Percentiles rank a stretch among this genome's conserved stretches.
phyloP scores from a whole-genome alignment of 805 yeast genomes.

The Kregervanrija fluxuum region DNA sequence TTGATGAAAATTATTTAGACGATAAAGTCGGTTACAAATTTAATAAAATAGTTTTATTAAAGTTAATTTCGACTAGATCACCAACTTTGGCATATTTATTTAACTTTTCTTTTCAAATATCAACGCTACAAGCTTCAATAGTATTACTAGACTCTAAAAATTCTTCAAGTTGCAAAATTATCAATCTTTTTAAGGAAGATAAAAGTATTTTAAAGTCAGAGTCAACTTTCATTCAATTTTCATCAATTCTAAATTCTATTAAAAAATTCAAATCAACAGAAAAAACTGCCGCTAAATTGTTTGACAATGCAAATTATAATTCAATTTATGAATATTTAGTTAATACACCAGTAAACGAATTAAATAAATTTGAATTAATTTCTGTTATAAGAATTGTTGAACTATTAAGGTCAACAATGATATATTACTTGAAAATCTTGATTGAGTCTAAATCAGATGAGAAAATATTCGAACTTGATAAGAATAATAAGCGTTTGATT shows the following conservation, averaged over 20 bases:
- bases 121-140: conserved; percentile 1
- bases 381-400: conserved; percentile 20
- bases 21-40: conserved; percentile 19
- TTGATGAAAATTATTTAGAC: conserved; percentile 11
- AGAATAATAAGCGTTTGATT: conserved; percentile 3
- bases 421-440: neutral
- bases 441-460: conserved; percentile 3
- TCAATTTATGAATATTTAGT: conserved; percentile 20
- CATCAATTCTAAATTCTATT: conserved; percentile 13
- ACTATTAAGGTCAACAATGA: conserved; percentile 11
- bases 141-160: conserved; percentile 9
- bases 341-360: conserved; percentile 16
- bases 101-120: neutral
- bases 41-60: conserved; percentile 15
- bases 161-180: conserved; percentile 5
- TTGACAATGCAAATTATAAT: conserved; percentile 10
- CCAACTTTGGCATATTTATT: conserved; percentile 5
- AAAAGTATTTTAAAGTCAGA: conserved; percentile 16
- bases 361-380: conserved; percentile 20
- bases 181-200: conserved; percentile 16
- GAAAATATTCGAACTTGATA: neutral
- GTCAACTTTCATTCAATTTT: conserved; percentile 17
- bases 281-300: conserved; percentile 3
- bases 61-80: conserved; percentile 12
- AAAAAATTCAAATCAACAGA: conserved; percentile 5